Evolutionary conservation across 176 grass and related monocot species (phyloP), one percentile per base, ranked within the genome.

Genomic region (Neostapfia colusana): DNA sequence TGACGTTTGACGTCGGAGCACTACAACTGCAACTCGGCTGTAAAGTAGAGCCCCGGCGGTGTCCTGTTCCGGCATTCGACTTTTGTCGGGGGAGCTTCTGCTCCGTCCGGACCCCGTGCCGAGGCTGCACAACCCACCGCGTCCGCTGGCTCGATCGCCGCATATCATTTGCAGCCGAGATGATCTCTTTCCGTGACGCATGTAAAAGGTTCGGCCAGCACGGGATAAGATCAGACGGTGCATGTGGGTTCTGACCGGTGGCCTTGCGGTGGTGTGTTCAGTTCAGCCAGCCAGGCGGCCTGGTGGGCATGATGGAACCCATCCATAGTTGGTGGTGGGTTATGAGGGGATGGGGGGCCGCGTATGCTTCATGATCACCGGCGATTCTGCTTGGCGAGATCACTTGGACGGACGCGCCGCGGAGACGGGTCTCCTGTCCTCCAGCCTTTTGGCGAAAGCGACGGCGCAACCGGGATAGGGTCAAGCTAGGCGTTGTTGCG

Each of bases 321-420:
- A 88, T 79, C 69, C 80, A 88, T 79, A 79, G 83, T 88, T 88
- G 80, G 61, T 88, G 80, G 61, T 8, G 73, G 8, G 36, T 63
- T 2, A 44, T 26, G 13, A 50, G 15, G 46, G 4, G 10, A 1
- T 0, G 0, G 4, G 31, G 8, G 11, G 13, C 10, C 39, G 54
- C 11, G 53, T 26, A 5, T 70, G 74, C 64, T 15, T 14, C 27
- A 39, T 28, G 55, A 44, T 65, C 57, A 20, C 38, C 74, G 57
- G 25, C 24, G 48, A 45, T 61, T 15, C 81, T 41, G n/a, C 11
- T 14, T 21, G 18, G 10, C 8, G 56, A 62, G 27, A 34, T 60
- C 44, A 53, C 20, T 0, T 51, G 53, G 53, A 27, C 53, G 44
- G 42, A 40, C 60, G 60, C 42, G 14, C 61, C 13, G n/a, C 24